Evolutionary conservation across 2,329 filamentous ascomycete genomes (phyloP).

Genomic region (Fusarium humuli): DNA sequence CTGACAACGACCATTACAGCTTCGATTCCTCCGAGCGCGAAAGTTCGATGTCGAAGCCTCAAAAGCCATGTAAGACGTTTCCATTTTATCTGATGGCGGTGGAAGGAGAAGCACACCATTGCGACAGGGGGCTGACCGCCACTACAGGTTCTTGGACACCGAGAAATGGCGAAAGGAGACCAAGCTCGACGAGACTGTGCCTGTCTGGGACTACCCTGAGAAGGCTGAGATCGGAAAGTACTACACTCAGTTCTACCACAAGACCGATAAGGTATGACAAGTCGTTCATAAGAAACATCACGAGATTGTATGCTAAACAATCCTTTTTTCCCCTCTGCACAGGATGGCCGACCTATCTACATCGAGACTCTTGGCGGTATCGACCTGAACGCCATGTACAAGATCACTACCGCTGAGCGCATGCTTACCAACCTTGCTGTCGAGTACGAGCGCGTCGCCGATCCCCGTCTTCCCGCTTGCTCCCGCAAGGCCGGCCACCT

Average conservation of each 20-base stretch:
- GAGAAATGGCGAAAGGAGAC: slow-evolving; percentile 93
- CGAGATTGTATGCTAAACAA: slow-evolving; percentile 25
- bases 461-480: slow-evolving; percentile 93
- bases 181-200: slow-evolving; percentile 83
- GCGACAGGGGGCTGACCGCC: slow-evolving; percentile 43
- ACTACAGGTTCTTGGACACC: slow-evolving; percentile 83
- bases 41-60: slow-evolving; percentile 90
- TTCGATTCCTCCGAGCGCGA: slow-evolving; percentile 91
- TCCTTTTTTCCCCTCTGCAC: slow-evolving; percentile 18
- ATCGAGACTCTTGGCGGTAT: slow-evolving; percentile 97
- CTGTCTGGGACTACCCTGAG: slow-evolving; percentile 87
- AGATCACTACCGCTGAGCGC: slow-evolving; percentile 90
- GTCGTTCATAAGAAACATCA: slow-evolving; percentile 1
- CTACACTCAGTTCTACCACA: slow-evolving; percentile 99
- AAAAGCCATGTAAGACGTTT: slow-evolving; percentile 79
- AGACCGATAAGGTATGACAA: slow-evolving; percentile 79
- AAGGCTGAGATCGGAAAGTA: slow-evolving; percentile 85
- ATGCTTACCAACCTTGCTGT: slow-evolving; percentile 97
- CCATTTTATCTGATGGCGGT: slow-evolving; percentile 25
- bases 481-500: slow-evolving; percentile 90
- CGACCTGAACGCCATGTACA: slow-evolving; percentile 88
- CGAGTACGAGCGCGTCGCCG: slow-evolving; percentile 96
- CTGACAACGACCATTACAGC: slow-evolving; percentile 56
- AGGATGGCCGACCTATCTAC: slow-evolving; percentile 97
- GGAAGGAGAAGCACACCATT: slow-evolving; percentile 29